Base-by-base conservation (phyloP, 768 basidiomycete species). In the Pulveroboletus sp. region DNA sequence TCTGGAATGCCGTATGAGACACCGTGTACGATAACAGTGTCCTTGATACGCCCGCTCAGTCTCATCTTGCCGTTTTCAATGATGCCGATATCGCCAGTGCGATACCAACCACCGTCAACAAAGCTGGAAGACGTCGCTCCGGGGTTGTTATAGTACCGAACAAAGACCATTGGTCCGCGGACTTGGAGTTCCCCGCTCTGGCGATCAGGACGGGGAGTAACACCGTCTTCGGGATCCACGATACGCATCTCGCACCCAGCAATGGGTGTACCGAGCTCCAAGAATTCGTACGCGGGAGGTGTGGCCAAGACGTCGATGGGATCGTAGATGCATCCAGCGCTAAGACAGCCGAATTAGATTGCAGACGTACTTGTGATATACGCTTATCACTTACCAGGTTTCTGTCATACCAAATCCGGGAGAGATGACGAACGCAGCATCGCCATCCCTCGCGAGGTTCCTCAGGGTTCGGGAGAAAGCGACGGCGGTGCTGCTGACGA, bases 21-120 rank as follows among this genome's bases (percentile, higher is more conserved):
- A 36, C 44, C 44, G n/a, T 45, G 44, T 0, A 45, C 44, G 2
- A 45, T 45, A 11, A 45, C 44, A 6, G 44, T 45, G 26, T 45
- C 44, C 44, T 45, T 45, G 24, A 45, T 45, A 9, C 44, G 44
- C 15, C 44, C 44, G 33, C 44, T 45, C 11, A 45, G 12, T 27
- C 44, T 64, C 47, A 76, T 61, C 47, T 61, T 63, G 3, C 68
- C 65, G 7, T 64, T 59, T 37, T 63, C 52, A 10, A 77, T 57
- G 32, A 67, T 59, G 3, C 74, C 79, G 6, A 77, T 63, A 55
- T 84, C 82, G 1, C 82, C 82, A n/a, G 81, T 82, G 55, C 73
- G 75, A 64, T 79, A 78, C 81, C 81, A 84, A 6, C 76, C 70
- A 17, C 75, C 77, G 8, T 62, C 54, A 0, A 72, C 70, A 53